These are phyloP conservation scores for Septoria linicola DNA, from an alignment of 2,329 filamentous ascomycete species.

Conservation along the genomic window DNA sequence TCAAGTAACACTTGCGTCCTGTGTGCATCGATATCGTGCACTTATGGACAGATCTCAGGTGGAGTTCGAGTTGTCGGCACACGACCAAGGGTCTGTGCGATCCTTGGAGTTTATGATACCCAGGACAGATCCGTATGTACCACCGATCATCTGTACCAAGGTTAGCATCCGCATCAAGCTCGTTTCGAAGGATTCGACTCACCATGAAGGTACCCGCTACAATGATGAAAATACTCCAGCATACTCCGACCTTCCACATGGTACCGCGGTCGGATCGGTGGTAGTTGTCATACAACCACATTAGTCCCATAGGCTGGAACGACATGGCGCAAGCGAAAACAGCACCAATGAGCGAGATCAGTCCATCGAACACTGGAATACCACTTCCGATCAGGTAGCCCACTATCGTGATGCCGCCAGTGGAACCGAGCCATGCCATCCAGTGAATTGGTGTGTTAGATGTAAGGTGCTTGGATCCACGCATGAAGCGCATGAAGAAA, in stretches of 20 bases:
- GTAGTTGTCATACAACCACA: slow-evolving; percentile 49
- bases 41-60: background rate
- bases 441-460: slow-evolving; percentile 29
- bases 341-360: slow-evolving; percentile 31
- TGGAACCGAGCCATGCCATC: slow-evolving; percentile 27
- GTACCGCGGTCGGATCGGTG: slow-evolving; percentile 13
- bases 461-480: slow-evolving; percentile 29
- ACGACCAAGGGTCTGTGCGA: slow-evolving; percentile 26
- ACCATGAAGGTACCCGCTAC: slow-evolving; percentile 41
- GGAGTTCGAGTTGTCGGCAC: slow-evolving; percentile 33
- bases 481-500: slow-evolving; percentile 33
- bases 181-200: background rate
- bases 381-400: slow-evolving; percentile 30
- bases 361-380: slow-evolving; percentile 31
- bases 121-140: slow-evolving; percentile 48
- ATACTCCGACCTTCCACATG: slow-evolving; percentile 16
- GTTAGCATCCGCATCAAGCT: background rate
- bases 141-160: slow-evolving; percentile 40
- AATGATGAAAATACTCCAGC: slow-evolving; percentile 36
- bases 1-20: background rate
- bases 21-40: background rate
- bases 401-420: slow-evolving; percentile 24
- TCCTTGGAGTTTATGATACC: slow-evolving; percentile 38
- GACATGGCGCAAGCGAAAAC: slow-evolving; percentile 29
- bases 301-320: slow-evolving; percentile 40